phyloP scores from a whole-genome alignment of 768 basidiomycete genomes.

The Coprinopsis marcescibilis region DNA sequence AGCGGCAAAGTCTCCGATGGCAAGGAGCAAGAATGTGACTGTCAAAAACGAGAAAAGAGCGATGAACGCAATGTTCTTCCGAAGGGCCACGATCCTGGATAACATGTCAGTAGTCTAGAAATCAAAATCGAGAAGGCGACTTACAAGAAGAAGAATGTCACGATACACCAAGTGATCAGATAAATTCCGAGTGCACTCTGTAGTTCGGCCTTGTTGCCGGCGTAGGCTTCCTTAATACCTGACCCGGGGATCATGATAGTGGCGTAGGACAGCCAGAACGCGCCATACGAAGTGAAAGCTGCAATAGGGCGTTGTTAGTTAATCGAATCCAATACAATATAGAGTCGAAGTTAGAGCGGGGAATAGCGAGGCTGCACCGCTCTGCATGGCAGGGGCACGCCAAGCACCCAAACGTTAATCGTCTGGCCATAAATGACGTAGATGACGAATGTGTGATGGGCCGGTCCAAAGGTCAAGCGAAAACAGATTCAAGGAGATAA shows the following conservation, averaged over 20 bases:
- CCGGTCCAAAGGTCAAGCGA: background rate
- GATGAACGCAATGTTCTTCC: slow-evolving; percentile 36
- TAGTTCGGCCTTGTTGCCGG: slow-evolving; percentile 29
- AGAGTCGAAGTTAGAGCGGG: background rate
- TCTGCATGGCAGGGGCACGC: background rate
- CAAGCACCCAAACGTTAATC: background rate
- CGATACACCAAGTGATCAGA: slow-evolving; percentile 66
- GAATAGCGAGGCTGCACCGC: background rate
- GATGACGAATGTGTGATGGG: background rate
- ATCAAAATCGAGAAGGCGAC: slow-evolving; percentile 16
- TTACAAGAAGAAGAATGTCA: slow-evolving; percentile 66
- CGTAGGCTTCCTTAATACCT: slow-evolving; percentile 56
- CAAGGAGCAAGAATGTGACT: slow-evolving; percentile 37
- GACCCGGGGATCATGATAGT: slow-evolving; percentile 65
- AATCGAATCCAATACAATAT: background rate
- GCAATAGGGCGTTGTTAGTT: slow-evolving; percentile 2
- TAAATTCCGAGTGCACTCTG: slow-evolving; percentile 63
- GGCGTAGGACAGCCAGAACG: slow-evolving; percentile 85
- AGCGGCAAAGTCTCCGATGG: slow-evolving; percentile 30
- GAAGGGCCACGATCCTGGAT: slow-evolving; percentile 31
- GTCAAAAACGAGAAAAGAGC: slow-evolving; percentile 31
- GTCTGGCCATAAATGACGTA: slow-evolving; percentile 3
- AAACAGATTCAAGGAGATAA: slow-evolving; percentile 7
- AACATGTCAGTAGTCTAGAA: slow-evolving; percentile 1
- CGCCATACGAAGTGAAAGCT: slow-evolving; percentile 83